Percentiles rank a stretch among this genome's conserved stretches.
Conservation (phyloP, 1,284 basidiomycete species). For the Ustilago trichophora region DNA sequence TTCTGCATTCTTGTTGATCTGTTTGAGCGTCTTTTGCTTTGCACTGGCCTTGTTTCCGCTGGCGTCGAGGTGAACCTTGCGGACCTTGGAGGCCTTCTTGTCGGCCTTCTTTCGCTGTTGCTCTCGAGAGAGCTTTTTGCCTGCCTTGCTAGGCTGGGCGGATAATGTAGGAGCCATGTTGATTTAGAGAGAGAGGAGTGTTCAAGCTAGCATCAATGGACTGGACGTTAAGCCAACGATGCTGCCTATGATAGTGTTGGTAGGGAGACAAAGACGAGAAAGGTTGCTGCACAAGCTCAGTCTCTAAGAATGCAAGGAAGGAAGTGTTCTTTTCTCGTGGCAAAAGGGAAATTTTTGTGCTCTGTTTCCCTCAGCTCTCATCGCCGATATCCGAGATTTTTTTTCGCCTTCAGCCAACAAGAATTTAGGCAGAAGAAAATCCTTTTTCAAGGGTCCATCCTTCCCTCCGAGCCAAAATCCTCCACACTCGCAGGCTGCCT, state of each 20-base stretch:
- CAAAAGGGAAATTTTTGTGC: no score
- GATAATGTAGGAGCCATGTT: slow-evolving; percentile 25
- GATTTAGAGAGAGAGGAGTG: no score
- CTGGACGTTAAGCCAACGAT: no score
- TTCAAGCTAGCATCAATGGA: slow-evolving; percentile 3
- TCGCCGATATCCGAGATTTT: no score
- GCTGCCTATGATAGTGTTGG: neutral
- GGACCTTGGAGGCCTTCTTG: slow-evolving; percentile 39
- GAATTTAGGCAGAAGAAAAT: slow-evolving; percentile 1
- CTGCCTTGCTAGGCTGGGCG: no score
- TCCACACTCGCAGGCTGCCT: no score
- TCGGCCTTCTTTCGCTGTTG: slow-evolving; percentile 42
- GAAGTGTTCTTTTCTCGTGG: no score
- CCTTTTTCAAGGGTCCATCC: neutral
- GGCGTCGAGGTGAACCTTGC: slow-evolving; percentile 38
- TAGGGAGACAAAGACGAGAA: neutral
- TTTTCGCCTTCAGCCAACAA: no score
- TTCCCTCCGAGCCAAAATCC: slow-evolving; percentile 28
- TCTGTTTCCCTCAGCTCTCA: no score
- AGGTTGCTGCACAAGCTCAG: no score
- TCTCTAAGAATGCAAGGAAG: no score
- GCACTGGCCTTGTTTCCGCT: slow-evolving; percentile 36
- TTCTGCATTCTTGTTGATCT: slow-evolving; percentile 45
- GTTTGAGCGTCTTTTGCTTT: slow-evolving; percentile 47
- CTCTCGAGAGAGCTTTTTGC: slow-evolving; percentile 44